These are phyloP conservation scores for Coemansia sp. DNA, from an alignment of 192 early-diverging fungal species.

Conservation along the genomic window DNA sequence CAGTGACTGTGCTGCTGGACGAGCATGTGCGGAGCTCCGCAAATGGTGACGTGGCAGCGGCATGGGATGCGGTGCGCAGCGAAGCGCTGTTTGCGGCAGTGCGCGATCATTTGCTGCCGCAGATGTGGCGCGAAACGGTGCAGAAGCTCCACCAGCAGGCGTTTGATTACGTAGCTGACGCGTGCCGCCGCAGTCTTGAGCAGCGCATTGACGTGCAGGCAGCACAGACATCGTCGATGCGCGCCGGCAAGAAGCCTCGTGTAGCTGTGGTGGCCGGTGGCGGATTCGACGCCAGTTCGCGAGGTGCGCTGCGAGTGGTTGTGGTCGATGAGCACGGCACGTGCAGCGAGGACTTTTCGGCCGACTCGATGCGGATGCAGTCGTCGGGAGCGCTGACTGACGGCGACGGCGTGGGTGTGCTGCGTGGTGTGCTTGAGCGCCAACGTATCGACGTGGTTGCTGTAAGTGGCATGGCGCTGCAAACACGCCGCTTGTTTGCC, in stretches of 20 bases:
- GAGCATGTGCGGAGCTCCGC: too few species aligned
- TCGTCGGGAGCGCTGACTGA: not conserved
- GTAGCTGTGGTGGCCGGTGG: conserved; percentile 50
- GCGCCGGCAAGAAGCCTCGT: conserved; percentile 16
- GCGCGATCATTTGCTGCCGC: conserved; percentile 67
- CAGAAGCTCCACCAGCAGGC: conserved; percentile 75
- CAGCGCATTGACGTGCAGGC: conserved; percentile 46
- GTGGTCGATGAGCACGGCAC: conserved; percentile 77
- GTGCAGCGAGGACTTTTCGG: conserved; percentile 62
- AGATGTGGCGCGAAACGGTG: conserved; percentile 71
- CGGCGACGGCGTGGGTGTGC: conserved; percentile 41
- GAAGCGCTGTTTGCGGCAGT: conserved; percentile 62
- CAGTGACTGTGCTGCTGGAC: not conserved
- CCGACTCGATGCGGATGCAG: conserved; percentile 58
- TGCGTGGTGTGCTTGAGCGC: conserved; percentile 61
- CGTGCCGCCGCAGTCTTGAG: conserved; percentile 67
- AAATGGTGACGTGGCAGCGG: not conserved
- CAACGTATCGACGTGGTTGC: conserved; percentile 75
- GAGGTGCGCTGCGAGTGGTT: conserved; percentile 58
- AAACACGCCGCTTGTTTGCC: conserved; percentile 73
- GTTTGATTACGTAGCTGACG: conserved; percentile 65
- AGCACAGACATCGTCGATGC: conserved; percentile 10
- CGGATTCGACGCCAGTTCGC: conserved; percentile 49
- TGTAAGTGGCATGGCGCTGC: conserved; percentile 74
- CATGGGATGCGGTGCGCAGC: conserved; percentile 78